These are phyloP conservation scores for Dactylellina parvicollis DNA, from an alignment of 2,329 filamentous ascomycete genomes.

Conservation along the genomic window DNA sequence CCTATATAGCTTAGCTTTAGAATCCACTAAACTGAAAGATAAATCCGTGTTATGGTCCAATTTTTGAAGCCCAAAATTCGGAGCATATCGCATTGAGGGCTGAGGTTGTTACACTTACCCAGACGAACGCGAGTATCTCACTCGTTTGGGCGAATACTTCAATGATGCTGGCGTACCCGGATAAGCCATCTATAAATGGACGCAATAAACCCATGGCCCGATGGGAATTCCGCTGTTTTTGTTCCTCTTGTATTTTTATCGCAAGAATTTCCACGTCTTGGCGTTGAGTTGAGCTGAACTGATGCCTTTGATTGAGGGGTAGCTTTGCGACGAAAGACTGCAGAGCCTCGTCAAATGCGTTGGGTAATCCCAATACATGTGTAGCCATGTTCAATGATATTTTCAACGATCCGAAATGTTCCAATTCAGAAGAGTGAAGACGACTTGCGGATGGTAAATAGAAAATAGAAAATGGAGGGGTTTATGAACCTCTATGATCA, in stretches of 20 bases:
- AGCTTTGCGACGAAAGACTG: not conserved
- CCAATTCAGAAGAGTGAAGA: no score
- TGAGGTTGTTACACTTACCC: slow-evolving; percentile 11
- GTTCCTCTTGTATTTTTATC: slow-evolving; percentile 2
- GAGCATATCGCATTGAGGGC: no score
- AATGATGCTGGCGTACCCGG: slow-evolving; percentile 10
- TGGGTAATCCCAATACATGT: not conserved
- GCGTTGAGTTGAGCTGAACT: not conserved
- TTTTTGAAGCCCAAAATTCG: no score
- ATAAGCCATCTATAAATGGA: slow-evolving; percentile 22
- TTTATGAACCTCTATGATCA: no score
- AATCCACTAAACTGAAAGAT: no score
- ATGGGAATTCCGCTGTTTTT: slow-evolving; percentile 4
- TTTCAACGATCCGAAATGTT: no score
- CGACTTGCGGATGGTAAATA: no score
- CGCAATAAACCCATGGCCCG: not conserved
- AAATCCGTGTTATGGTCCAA: no score
- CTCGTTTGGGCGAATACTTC: slow-evolving; percentile 36
- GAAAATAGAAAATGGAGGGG: no score
- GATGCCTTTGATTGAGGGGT: not conserved
- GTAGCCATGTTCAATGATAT: no score
- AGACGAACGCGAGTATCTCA: slow-evolving; percentile 23
- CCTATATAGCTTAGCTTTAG: no score
- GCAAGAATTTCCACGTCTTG: slow-evolving; percentile 5
- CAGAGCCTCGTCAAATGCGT: slow-evolving; percentile 6